Conservation (phyloP, 2,329 filamentous ascomycete species). For the Chrysoporthe cubensis region DNA sequence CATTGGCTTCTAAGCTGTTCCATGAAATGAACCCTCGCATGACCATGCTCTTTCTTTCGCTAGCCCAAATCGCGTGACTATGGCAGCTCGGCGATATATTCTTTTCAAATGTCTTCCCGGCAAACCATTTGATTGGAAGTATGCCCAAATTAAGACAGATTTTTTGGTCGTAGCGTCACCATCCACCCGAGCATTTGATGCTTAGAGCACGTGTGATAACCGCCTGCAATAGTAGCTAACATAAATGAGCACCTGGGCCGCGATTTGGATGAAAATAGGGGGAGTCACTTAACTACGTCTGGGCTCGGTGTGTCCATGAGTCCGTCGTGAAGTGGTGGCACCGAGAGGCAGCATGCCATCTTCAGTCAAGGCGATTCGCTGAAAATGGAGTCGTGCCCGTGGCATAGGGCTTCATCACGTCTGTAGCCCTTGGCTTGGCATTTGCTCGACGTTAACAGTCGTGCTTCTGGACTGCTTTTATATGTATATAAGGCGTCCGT, state of each 20-base stretch:
- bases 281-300: neutral
- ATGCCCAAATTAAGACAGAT: neutral
- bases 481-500: constrained; percentile 1
- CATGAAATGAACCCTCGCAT: neutral
- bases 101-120: neutral
- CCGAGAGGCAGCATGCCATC: neutral
- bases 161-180: neutral
- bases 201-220: neutral
- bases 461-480: neutral
- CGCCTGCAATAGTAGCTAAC: neutral
- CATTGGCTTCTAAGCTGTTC: neutral
- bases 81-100: neutral
- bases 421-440: neutral
- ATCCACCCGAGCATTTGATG: neutral
- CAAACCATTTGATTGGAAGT: too few relatives aligned
- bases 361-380: neutral
- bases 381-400: neutral
- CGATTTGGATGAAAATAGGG: neutral
- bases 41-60: neutral
- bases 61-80: neutral
- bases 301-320: neutral
- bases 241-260: neutral
- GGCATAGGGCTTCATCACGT: constrained; percentile 1
- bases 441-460: neutral
- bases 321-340: neutral